Evolutionary conservation across 163 green algal genomes (phyloP).

Genomic region (Picocystis sp.): DNA sequence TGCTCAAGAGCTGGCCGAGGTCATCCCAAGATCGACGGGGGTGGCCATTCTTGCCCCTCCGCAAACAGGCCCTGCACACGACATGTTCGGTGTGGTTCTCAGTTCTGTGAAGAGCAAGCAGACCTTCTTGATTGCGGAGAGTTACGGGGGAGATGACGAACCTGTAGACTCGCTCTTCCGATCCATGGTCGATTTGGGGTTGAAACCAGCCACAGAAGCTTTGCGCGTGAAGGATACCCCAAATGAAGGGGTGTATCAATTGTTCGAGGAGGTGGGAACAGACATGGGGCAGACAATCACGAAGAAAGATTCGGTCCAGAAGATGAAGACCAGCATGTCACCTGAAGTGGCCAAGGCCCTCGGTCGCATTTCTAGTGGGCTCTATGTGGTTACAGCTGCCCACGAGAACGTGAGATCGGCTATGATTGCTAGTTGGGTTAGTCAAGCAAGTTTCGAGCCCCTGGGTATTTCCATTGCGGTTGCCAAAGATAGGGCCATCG

Average conservation of each 20-base stretch:
- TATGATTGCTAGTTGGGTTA: constrained; percentile 55
- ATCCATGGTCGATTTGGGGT: constrained; percentile 24
- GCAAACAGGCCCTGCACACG: constrained; percentile 25
- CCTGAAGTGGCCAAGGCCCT: constrained; percentile 70
- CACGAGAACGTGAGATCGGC: constrained; percentile 38
- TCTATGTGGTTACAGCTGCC: constrained; percentile 85
- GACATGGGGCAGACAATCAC: constrained; percentile 61
- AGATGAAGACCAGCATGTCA: constrained; percentile 62
- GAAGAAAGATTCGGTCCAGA: constrained; percentile 57
- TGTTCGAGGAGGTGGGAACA: constrained; percentile 45
- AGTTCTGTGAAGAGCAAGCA: constrained; percentile 41
- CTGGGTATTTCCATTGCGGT: constrained; percentile 76
- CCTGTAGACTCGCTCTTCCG: constrained; percentile 67
- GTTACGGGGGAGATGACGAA: constrained; percentile 78
- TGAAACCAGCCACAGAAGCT: constrained; percentile 30
- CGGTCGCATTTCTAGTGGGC: constrained; percentile 53
- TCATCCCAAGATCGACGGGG: constrained; percentile 39
- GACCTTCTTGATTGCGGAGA: constrained; percentile 62
- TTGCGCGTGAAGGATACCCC: constrained; percentile 60
- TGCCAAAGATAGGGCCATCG: constrained; percentile 83
- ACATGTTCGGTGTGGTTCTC: constrained; percentile 44
- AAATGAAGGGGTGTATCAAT: constrained; percentile 12
- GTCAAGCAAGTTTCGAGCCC: constrained; percentile 77
- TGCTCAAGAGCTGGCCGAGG: constrained; percentile 59
- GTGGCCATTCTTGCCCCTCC: constrained; percentile 78